Percentiles rank a stretch among this genome's conserved stretches.
Conservation (phyloP, 768 basidiomycete species). For the Tylopilus balloui region DNA sequence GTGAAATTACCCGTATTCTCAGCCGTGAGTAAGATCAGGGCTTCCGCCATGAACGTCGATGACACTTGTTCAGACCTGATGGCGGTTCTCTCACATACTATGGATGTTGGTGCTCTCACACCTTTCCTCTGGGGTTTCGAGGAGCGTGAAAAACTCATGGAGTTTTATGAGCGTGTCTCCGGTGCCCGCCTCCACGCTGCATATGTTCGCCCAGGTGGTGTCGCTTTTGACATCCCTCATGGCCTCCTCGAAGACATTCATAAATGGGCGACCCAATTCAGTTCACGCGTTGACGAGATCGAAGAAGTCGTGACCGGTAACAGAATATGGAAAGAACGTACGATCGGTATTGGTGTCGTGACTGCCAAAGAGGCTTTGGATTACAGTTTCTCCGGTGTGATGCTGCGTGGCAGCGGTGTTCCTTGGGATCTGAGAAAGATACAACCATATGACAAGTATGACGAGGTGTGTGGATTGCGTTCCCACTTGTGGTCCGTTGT, state of each 20-base stretch:
- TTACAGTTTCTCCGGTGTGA: slow-evolving; percentile 94
- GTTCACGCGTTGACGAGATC: slow-evolving; percentile 88
- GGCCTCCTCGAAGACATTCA: slow-evolving; percentile 98
- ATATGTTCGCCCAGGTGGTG: slow-evolving; percentile 97
- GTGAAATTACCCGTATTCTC: slow-evolving; percentile 92
- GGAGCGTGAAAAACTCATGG: slow-evolving; percentile 99
- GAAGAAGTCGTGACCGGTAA: slow-evolving; percentile 98
- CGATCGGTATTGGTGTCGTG: slow-evolving; percentile 84
- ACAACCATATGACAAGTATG: slow-evolving; percentile 93
- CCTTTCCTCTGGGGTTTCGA: slow-evolving; percentile 99
- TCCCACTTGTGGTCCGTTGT: neutral
- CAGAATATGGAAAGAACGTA: slow-evolving; percentile 96
- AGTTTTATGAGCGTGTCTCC: slow-evolving; percentile 99
- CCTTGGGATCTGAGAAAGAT: slow-evolving; percentile 94
- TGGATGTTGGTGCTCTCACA: slow-evolving; percentile 97
- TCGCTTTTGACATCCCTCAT: slow-evolving; percentile 95
- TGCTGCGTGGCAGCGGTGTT: slow-evolving; percentile 91
- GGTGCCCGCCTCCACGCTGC: slow-evolving; percentile 96
- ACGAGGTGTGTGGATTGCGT: slow-evolving; percentile 51
- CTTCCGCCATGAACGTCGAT: neutral
- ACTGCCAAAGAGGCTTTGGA: slow-evolving; percentile 90
- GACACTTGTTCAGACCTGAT: slow-evolving; percentile 64
- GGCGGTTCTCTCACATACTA: slow-evolving; percentile 92
- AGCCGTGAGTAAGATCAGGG: slow-evolving; percentile 69
- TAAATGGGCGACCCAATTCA: slow-evolving; percentile 96